Evolutionary conservation across 2,329 filamentous ascomycete genomes (phyloP).

Genomic region (Aspergillus ustus): DNA sequence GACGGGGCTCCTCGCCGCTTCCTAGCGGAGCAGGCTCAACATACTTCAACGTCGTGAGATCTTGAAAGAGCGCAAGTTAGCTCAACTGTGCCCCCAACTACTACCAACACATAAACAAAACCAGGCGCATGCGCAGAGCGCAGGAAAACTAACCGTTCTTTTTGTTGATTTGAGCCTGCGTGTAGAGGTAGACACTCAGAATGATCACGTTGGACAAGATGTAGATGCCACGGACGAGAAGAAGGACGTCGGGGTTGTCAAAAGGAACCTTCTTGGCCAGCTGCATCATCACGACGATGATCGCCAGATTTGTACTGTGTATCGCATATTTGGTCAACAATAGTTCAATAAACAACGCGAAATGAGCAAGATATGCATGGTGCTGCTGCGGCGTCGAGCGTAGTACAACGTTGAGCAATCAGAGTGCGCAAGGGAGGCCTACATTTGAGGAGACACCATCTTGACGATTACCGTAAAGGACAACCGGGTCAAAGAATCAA

Average conservation of each 20-base stretch:
- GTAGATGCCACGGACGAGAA: conserved; percentile 67
- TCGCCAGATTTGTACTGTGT: conserved; percentile 82
- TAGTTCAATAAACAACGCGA: background rate
- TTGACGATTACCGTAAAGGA: conserved; percentile 39
- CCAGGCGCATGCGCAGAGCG: background rate
- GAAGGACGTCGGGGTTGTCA: conserved; percentile 77
- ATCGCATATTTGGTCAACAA: conserved; percentile 22
- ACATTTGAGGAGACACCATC: conserved; percentile 73
- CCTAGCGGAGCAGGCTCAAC: conserved; percentile 95
- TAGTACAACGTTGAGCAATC: background rate
- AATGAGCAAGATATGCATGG: background rate
- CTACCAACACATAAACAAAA: background rate
- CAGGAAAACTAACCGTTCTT: conserved; percentile 79
- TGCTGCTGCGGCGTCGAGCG: conserved; percentile 3
- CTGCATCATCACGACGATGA: conserved; percentile 98
- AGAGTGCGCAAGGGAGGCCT: conserved; percentile 36
- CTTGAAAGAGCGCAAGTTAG: conserved; percentile 52
- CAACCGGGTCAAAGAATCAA: conserved; percentile 23
- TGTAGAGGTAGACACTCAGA: conserved; percentile 79
- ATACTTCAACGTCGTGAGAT: conserved; percentile 97
- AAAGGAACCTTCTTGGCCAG: conserved; percentile 95
- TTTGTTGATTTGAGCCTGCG: conserved; percentile 83
- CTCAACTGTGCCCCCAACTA: background rate
- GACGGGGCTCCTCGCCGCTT: conserved; percentile 90
- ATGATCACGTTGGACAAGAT: conserved; percentile 81